Percentiles rank a stretch among this genome's conserved stretches.
Evolutionary conservation across 108 stramenopile genomes (phyloP).

Genomic region (Discostella pseudostelligera): DNA sequence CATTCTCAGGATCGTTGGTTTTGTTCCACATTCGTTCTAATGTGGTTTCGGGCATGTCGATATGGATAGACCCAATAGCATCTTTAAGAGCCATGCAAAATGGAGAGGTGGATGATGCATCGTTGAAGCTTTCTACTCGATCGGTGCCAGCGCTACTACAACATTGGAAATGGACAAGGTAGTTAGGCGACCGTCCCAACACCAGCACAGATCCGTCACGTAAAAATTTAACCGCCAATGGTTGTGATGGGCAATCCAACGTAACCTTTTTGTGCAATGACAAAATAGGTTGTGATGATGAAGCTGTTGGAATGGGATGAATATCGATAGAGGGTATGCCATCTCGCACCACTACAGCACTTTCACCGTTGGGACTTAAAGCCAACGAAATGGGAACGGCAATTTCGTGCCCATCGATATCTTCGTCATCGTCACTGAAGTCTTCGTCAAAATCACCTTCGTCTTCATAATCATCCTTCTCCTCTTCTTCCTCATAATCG

Average conservation of each 20-base stretch:
- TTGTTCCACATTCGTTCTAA: constrained; percentile 51
- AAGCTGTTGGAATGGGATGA: constrained; percentile 50
- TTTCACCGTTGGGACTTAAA: constrained; percentile 25
- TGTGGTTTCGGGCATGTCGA: constrained; percentile 56
- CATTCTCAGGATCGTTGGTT: constrained; percentile 12
- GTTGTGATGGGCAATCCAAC: constrained; percentile 46
- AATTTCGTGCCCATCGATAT: constrained; percentile 12
- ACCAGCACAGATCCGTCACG: constrained; percentile 43
- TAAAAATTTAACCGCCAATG: constrained; percentile 40
- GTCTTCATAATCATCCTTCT: constrained; percentile 8
- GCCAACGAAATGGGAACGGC: constrained; percentile 43
- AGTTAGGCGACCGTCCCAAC: constrained; percentile 54
- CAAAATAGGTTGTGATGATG: constrained; percentile 45
- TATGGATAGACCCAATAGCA: constrained; percentile 17
- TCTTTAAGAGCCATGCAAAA: constrained; percentile 8
- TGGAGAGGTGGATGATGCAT: constrained; percentile 13
- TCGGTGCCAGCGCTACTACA: constrained; percentile 1
- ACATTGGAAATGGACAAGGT: constrained; percentile 36
- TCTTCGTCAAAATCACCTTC: constrained; percentile 6
- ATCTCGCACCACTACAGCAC: constrained; percentile 36
- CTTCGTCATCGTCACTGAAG: constrained; percentile 11
- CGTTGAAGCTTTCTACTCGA: constrained; percentile 13
- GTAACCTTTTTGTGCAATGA: constrained; percentile 45
- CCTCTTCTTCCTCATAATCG: background rate
- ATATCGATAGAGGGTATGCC: constrained; percentile 38